Evolutionary conservation across 176 grass and related monocot species (phyloP), one percentile per base, ranked within the genome.

Genomic region (Aegilops longissima): DNA sequence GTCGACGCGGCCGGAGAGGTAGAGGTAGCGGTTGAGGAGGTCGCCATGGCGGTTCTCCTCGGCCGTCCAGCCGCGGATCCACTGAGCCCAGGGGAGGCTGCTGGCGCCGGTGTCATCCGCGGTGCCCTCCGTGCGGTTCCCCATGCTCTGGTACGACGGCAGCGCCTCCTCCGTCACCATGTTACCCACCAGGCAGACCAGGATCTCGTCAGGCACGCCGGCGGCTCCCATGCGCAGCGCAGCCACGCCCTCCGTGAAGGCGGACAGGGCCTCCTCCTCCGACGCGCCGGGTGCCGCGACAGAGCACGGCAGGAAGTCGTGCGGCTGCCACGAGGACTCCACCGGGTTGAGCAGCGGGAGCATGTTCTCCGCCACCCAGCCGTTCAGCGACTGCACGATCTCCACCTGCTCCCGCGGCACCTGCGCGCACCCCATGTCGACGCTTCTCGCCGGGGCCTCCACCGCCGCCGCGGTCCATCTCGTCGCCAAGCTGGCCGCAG

Each of bases 21-120:
- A 87, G 85, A 87, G 85, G 85, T 87, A 87, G 40, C 85, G 78
- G 69, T 76, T 87, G 61, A 92, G 90, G 78, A 83, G 54, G 66
- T 95, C 86, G 4, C 93, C 93, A 25, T 95, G 93, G 74, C 93
- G 83, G 69, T 95, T 90, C 89, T 95, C 93, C 76, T 95, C 93
- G 11, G 90, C 91, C 1, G 88, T 93, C 94, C 94, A 96, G 12
- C 77, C 85, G 54, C 85, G 85, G 0, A 76, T 0, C 88, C 88
- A 89, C 0, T 38, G 69, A 0, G 88, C 88, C 83, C 83, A 89
- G 1, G 88, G 83, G 45, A 76, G 77, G 9, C 8, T 0, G 63
- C 83, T 82, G 25, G 39, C 30, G 17, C 89, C 89, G 1, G 89
- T 87, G 3, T 39, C 80, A 18, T 90, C 89, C 4, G 29, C 33